Evolutionary conservation across 495 filamentous ascomycete genomes (phyloP), one percentile per base, ranked within the genome.

Genomic region (Aspergillus leporis): DNA sequence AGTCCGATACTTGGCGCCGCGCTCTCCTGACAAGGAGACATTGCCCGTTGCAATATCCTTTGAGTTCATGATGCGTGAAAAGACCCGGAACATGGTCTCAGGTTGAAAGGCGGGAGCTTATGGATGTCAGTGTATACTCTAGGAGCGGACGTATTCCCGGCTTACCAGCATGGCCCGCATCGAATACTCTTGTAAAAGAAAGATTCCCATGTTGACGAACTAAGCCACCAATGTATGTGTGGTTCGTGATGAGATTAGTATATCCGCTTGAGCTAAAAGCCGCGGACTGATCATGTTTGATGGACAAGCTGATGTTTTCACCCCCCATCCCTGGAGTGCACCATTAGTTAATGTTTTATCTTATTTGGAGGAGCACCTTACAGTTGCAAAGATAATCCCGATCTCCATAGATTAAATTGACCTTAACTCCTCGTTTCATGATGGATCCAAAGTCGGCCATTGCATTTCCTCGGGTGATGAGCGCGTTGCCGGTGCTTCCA

Each of bases 301-400:
- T 48, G 22, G 46, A 48, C 12, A 48, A 25, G 19, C 46, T 48
- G 46, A 48, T 25, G 46, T 25, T 48, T 23, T 48, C 46, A 4
- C 46, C 46, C 4, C 46, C 46, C 46, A 48, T 48, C 46, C 46
- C 46, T 48, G 21, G 5, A 21, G 21, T 28, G 2, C 46, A 4
- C 1, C 19, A 5, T 25, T 48, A 25, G 9, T 48, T 48, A 2
- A n/a, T 23, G 7, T 9, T 4, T 13, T 22, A 13, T 5, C 10
- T 5, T 25, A 25, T 9, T 23, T 4, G 46, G 46, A 6, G n/a
- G 7, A 23, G 19, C 5, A 16, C 1, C 46, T 14, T 48, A 48
- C 46, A 48, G 21, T 48, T 48, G 46, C 46, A 48, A 19, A 48
- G 46, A 23, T 48, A 48, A 48, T 48, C 46, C 6, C 46, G n/a